Percentiles rank a stretch among this genome's conserved stretches.
Conservation (phyloP, 169 alveolate genomes). For the Miamiensis avidus region DNA sequence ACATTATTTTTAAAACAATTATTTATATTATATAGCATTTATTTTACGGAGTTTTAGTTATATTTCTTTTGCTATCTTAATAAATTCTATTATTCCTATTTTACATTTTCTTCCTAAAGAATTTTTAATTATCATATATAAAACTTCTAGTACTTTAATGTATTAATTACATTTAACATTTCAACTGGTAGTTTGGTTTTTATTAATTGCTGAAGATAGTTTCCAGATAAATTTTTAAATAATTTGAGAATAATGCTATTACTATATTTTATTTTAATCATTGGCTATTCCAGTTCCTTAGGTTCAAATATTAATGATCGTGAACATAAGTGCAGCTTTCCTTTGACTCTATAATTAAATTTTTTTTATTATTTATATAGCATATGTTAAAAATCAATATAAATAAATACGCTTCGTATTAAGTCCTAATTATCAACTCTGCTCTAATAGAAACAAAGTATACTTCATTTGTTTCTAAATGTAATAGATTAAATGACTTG, state of each 20-base stretch:
- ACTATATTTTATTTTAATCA: slow-evolving; percentile 38
- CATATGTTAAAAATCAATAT: background rate
- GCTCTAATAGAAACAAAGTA: slow-evolving; percentile 24
- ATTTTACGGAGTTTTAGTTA: background rate
- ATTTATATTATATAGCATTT: background rate
- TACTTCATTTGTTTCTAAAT: slow-evolving; percentile 33
- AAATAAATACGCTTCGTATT: slow-evolving; percentile 29
- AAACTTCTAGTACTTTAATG: background rate
- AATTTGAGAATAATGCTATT: slow-evolving; percentile 32
- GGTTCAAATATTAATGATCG: slow-evolving; percentile 47
- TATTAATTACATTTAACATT: slow-evolving; percentile 20
- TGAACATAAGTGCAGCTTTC: slow-evolving; percentile 44
- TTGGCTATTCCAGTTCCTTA: slow-evolving; percentile 21
- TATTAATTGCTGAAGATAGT: background rate
- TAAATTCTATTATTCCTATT: background rate
- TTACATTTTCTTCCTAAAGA: slow-evolving; percentile 1
- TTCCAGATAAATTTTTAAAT: slow-evolving; percentile 25
- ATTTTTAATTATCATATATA: background rate
- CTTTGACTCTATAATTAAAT: slow-evolving; percentile 27
- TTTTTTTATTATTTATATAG: background rate
- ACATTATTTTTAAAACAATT: background rate
- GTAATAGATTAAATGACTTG: slow-evolving; percentile 36
- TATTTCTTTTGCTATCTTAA: background rate
- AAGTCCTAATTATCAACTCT: slow-evolving; percentile 1
- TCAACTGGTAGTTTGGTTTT: slow-evolving; percentile 6